Evolutionary conservation across 2,329 filamentous ascomycete species (phyloP), one percentile per base, ranked within the genome.

Genomic region (Didymella keratinophila): DNA sequence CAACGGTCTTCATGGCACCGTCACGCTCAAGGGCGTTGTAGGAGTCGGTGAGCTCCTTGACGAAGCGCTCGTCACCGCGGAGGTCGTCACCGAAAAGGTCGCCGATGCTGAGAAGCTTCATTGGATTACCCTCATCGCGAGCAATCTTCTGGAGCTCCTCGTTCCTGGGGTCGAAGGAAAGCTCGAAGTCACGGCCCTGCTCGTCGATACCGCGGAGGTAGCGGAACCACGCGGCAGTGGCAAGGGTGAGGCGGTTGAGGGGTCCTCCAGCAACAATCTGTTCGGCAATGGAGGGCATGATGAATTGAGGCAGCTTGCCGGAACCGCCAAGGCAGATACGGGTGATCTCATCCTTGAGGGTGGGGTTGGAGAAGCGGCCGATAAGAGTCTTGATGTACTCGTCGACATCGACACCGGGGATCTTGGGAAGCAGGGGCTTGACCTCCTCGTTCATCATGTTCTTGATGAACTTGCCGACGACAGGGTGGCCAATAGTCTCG

Each of bases 381-480:
- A 69, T 59, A 11, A 71, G 63, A 20, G 69, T 70, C 43, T 67
- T 59, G 59, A 66, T 67, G 64, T 71, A 71, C 21, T 70, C 61
- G 43, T 71, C 68, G 45, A 70, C 61, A 30, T 65, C 63, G 43
- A 71, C 69, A 32, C 68, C 67, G 18, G 69, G 68, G n/a, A 71
- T 69, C 48, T 61, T 58, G 12, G 69, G 69, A 2, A 71, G 63
- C 2, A 71, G 63, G 23, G 69, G 69, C 61, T 71, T 70, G 52
- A 71, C 65, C 51, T 71, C 69, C 50, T 70, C 63, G 28, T 70
- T 65, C 69, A 70, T 70, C 68, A 71, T 68, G 65, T 70, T 69
- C 59, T 47, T 55, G 58, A 71, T 62, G 58, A 69, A 71, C 52
- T 68, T 66, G 48, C 61, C 60, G 57, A 66, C 70, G 18, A 63